phyloP scores from a whole-genome alignment of 345 rosid species.

The Cardamine chenopodiifolia region DNA sequence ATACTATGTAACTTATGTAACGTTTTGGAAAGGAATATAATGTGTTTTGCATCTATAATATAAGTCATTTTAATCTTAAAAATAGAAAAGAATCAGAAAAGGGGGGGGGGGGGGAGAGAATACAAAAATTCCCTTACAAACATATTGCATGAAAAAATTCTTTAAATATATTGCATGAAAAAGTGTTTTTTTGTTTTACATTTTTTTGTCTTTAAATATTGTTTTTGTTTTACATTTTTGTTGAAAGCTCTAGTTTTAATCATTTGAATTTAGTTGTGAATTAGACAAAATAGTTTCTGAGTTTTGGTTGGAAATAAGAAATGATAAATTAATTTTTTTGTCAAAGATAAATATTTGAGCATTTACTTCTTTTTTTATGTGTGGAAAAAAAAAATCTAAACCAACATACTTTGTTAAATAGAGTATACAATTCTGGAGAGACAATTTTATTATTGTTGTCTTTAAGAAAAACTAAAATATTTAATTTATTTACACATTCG shows the following conservation, averaged over 20 bases:
- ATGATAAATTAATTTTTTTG: neutral
- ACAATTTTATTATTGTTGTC: neutral
- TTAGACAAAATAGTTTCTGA: neutral
- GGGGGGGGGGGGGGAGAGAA: neutral
- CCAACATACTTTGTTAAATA: neutral
- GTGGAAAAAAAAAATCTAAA: neutral
- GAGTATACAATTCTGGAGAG: neutral
- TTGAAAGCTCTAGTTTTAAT: neutral
- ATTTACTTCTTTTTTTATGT: neutral
- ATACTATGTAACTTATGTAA: neutral
- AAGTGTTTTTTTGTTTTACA: too few species aligned
- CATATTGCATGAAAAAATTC: neutral
- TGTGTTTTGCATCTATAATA: neutral
- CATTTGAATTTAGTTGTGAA: neutral
- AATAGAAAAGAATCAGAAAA: neutral
- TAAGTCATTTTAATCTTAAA: neutral
- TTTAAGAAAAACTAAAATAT: neutral
- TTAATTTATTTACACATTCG: neutral
- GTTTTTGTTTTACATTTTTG: neutral
- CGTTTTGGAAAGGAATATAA: neutral
- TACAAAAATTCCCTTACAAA: neutral
- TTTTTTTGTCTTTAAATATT: too few species aligned
- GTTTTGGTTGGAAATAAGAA: neutral
- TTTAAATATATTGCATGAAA: too few species aligned
- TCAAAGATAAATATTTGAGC: neutral